A percentile compares a stretch with the other conserved stretches of the same genome.
These are phyloP conservation scores for Boeremia lycopersici DNA, from an alignment of 2,329 filamentous ascomycete genomes.

Conservation along the genomic window DNA sequence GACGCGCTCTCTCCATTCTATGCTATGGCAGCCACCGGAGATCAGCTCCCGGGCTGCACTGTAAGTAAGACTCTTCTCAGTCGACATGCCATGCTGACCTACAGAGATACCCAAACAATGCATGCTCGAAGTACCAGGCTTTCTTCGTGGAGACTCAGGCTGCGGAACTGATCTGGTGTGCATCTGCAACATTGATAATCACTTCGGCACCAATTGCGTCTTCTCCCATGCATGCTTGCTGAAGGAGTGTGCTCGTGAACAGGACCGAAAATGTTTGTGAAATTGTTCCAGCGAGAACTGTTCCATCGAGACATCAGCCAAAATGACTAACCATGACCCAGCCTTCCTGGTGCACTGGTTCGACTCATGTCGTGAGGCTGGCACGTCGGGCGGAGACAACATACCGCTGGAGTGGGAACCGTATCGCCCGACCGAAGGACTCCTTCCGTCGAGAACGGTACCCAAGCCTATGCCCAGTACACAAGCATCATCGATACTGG, in stretches of 20 bases:
- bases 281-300: neutral
- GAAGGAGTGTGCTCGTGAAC: conserved; percentile 17
- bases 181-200: conserved; percentile 24
- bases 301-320: no score
- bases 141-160: neutral
- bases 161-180: conserved; percentile 22
- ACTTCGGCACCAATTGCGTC: conserved; percentile 15
- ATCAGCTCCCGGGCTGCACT: conserved; percentile 3
- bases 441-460: neutral
- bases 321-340: neutral
- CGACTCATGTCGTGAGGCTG: conserved; percentile 11
- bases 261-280: conserved; percentile 14
- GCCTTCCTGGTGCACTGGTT: conserved; percentile 20
- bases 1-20: neutral
- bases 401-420: conserved; percentile 21
- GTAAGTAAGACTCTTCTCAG: neutral
- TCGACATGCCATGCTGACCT: neutral
- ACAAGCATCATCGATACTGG: neutral
- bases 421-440: conserved; percentile 14
- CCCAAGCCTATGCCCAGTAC: neutral
- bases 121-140: neutral
- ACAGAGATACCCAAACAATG: conserved; percentile 19
- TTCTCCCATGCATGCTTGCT: conserved; percentile 23
- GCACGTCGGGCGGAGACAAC: conserved; percentile 10
- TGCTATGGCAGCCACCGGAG: neutral